phyloP scores from a whole-genome alignment of 306 rosid species.

The Sechiopsis laciniata region DNA sequence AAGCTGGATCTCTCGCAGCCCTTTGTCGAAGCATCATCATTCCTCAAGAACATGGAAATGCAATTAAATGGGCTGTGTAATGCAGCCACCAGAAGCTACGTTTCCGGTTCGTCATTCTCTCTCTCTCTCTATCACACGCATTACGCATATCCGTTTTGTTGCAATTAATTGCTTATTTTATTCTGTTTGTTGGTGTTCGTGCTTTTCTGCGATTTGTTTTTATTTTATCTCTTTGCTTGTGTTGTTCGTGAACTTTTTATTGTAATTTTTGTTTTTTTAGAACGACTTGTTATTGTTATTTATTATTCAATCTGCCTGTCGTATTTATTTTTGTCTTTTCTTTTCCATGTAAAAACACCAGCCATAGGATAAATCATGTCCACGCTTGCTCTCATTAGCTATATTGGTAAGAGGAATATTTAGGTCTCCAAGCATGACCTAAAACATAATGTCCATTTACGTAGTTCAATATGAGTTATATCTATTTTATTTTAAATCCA shows the following conservation, averaged over 20 bases:
- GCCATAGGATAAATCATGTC: neutral
- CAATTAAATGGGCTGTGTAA: slow-evolving; percentile 51
- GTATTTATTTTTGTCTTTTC: neutral
- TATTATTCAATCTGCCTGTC: neutral
- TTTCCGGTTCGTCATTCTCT: slow-evolving; percentile 39
- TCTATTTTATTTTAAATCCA: too few species aligned
- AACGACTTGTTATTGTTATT: neutral
- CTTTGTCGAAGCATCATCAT: slow-evolving; percentile 54
- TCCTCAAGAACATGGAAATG: slow-evolving; percentile 53
- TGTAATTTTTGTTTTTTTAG: neutral
- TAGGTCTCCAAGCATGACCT: too few species aligned
- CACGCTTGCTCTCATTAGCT: neutral
- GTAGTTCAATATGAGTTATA: too few species aligned
- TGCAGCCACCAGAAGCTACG: slow-evolving; percentile 25
- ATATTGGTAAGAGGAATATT: neutral
- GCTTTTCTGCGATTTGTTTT: neutral
- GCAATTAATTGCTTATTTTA: neutral
- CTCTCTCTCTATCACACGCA: neutral
- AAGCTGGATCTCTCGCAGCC: slow-evolving; percentile 59
- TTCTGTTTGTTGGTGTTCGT: slow-evolving; percentile 5
- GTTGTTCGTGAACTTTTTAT: neutral
- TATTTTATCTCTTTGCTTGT: neutral
- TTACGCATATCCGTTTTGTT: neutral
- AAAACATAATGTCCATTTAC: too few species aligned
- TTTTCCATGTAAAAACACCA: neutral